These are phyloP conservation scores for Tilletia setariae DNA, from an alignment of 1,284 basidiomycete species.

Conservation along the genomic window DNA sequence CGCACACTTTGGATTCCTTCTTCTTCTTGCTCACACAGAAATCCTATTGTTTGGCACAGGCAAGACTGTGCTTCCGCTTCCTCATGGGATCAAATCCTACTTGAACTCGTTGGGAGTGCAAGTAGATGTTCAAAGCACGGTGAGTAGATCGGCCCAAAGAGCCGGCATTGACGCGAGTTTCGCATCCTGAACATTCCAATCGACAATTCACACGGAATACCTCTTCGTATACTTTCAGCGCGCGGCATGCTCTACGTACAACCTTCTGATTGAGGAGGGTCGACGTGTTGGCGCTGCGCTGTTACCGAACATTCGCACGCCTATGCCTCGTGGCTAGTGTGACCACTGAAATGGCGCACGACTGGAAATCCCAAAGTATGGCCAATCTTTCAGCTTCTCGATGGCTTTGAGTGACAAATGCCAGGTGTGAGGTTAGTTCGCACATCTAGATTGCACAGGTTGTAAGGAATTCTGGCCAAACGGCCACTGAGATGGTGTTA, in stretches of 20 bases:
- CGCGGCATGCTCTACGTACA: conserved; percentile 92
- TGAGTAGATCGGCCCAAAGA: too few relatives aligned
- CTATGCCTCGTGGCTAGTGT: conserved; percentile 1
- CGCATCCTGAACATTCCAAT: not conserved
- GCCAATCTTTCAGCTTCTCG: too few relatives aligned
- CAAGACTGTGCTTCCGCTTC: conserved; percentile 67
- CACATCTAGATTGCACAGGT: too few relatives aligned
- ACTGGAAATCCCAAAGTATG: too few relatives aligned
- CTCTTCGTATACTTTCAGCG: conserved; percentile 58
- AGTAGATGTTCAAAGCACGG: conserved; percentile 90
- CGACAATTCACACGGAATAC: not conserved
- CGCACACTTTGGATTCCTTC: not conserved
- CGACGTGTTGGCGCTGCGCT: conserved; percentile 83
- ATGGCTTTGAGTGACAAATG: too few relatives aligned
- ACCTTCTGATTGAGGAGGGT: conserved; percentile 86
- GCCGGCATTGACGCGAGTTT: not conserved
- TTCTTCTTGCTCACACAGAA: conserved; percentile 61
- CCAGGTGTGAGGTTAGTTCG: too few relatives aligned
- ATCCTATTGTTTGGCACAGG: conserved; percentile 88
- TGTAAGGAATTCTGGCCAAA: too few relatives aligned
- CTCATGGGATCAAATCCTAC: conserved; percentile 67
- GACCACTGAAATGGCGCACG: not conserved
- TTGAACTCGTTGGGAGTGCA: conserved; percentile 78
- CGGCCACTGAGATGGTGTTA: not conserved
- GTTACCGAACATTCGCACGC: conserved; percentile 60